Evolutionary conservation across 495 filamentous ascomycete species (phyloP), one percentile per base, ranked within the genome.

Genomic region (Pseudotulostoma volvatum): DNA sequence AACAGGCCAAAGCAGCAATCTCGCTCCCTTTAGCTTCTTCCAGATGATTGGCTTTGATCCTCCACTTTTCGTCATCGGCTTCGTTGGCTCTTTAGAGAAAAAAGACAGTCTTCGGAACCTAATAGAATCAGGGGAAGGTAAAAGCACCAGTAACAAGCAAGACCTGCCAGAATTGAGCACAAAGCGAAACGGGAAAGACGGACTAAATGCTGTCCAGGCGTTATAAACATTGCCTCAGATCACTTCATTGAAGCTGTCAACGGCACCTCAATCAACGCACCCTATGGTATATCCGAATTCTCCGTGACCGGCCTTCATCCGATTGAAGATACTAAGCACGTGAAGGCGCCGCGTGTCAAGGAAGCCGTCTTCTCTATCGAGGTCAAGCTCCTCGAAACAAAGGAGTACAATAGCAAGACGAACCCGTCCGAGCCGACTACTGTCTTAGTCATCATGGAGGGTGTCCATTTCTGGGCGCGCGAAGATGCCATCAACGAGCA

Each of bases 171-270:
- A n/a, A n/a, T n/a, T n/a, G n/a, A n/a, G n/a, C n/a, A n/a, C n/a
- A n/a, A n/a, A n/a, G n/a, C n/a, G n/a, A n/a, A n/a, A n/a, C n/a
- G n/a, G n/a, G n/a, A n/a, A n/a, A n/a, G n/a, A n/a, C n/a, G n/a
- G n/a, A n/a, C n/a, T n/a, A n/a, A n/a, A n/a, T n/a, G n/a, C n/a
- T n/a, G n/a, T n/a, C n/a, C n/a, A n/a, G n/a, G 66, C 55, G 73
- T 74, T 13, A 78, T 93, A 50, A 93, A 86, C 55, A 78, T 90
- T 33, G 76, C 93, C 36, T 72, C 68, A 1, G 84, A 92, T 59
- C 67, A 72, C 50, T 87, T 74, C 57, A 54, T 87, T 44, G 87
- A 93, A 55, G 86, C 86, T 1, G 86, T 85, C 5, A 93, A 94
- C 54, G 67, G 69, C 8, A 67, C 68, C 7, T 70, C 68, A 3